Evolutionary conservation across 2,329 filamentous ascomycete species (phyloP).

Genomic region (Cercospora citrullina): DNA sequence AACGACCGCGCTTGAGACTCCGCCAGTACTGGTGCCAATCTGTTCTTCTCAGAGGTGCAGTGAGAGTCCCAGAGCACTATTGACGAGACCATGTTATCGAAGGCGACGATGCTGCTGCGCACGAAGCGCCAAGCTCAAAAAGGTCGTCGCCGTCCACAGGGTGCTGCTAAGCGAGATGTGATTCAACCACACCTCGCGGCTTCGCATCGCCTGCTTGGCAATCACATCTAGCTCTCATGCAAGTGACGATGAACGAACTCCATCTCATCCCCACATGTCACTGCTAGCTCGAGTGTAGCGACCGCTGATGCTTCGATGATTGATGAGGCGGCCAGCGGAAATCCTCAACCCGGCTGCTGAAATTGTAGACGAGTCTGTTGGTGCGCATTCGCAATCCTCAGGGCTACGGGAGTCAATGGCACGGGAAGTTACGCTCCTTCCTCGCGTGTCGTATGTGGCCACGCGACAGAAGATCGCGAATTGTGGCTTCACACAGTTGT

Average conservation of each 20-base stretch:
- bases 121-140: neutral
- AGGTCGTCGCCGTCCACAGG: neutral
- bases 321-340: neutral
- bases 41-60: neutral
- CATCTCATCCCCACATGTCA: neutral
- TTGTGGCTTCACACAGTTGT: neutral
- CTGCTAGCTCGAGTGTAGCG: neutral
- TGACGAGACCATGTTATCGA: neutral
- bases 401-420: neutral
- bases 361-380: neutral
- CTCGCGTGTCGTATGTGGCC: neutral
- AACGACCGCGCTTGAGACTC: neutral
- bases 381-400: neutral
- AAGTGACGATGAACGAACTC: neutral
- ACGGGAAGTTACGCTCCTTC: neutral
- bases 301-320: neutral
- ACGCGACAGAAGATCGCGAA: neutral
- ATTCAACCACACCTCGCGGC: neutral
- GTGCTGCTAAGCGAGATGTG: neutral
- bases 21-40: neutral
- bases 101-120: neutral
- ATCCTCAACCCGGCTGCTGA: neutral
- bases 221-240: neutral
- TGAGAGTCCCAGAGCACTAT: neutral
- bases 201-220: neutral